These are phyloP conservation scores for Athelia psychrophila DNA, from an alignment of 1,284 basidiomycete species.

Conservation along the genomic window DNA sequence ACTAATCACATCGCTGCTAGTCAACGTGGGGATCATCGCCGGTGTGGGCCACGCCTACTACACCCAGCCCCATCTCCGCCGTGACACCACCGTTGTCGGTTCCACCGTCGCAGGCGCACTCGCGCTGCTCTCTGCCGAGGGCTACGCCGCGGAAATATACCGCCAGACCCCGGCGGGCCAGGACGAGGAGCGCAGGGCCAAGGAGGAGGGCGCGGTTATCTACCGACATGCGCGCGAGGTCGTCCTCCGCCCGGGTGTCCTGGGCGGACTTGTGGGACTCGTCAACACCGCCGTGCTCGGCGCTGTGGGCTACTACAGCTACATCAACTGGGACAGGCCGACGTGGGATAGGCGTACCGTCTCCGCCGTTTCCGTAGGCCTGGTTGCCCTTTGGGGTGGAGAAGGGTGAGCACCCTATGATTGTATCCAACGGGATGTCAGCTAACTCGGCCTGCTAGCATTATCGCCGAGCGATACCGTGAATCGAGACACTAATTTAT, in stretches of 20 bases:
- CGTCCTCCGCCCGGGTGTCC: constrained; percentile 65
- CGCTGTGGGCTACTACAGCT: constrained; percentile 65
- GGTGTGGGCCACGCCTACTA: constrained; percentile 67
- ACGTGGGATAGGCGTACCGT: constrained; percentile 71
- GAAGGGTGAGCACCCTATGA: constrained; percentile 56
- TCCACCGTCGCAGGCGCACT: constrained; percentile 52
- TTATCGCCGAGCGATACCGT: constrained; percentile 28
- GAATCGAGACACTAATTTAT: constrained; percentile 10
- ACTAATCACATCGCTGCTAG: constrained; percentile 33
- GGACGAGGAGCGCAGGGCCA: constrained; percentile 54
- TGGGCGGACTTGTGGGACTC: constrained; percentile 66
- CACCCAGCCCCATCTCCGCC: constrained; percentile 59
- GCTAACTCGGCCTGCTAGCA: constrained; percentile 12
- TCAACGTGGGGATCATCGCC: constrained; percentile 71
- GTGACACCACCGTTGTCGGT: constrained; percentile 54
- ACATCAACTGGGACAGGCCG: constrained; percentile 66
- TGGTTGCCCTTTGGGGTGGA: constrained; percentile 62
- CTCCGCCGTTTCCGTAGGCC: constrained; percentile 59
- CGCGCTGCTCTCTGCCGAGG: constrained; percentile 59
- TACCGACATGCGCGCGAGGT: constrained; percentile 61
- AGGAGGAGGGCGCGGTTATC: constrained; percentile 58
- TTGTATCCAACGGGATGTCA: background rate
- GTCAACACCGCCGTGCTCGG: constrained; percentile 73
- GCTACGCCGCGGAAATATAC: constrained; percentile 63
- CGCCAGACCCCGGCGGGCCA: constrained; percentile 57